Evolutionary conservation across 495 filamentous ascomycete species (phyloP).

Genomic region (Podospora appendiculata): DNA sequence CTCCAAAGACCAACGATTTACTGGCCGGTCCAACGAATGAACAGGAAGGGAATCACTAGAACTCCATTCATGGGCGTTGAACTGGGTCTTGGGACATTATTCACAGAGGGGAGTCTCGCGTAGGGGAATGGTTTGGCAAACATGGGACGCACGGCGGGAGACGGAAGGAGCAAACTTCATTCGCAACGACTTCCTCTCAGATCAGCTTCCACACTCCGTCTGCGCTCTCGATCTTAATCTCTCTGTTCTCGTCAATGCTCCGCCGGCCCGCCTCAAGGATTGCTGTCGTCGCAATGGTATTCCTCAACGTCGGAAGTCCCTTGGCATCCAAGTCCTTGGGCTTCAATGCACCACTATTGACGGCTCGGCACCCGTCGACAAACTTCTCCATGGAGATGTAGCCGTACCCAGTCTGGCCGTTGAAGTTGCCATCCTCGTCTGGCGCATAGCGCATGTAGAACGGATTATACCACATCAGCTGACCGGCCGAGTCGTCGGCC

Average conservation of each 20-base stretch:
- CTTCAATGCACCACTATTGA: slow-evolving; percentile 65
- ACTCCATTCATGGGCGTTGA: no score
- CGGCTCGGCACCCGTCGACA: slow-evolving; percentile 71
- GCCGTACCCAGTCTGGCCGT: slow-evolving; percentile 83
- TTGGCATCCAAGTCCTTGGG: slow-evolving; percentile 69
- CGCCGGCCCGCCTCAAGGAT: slow-evolving; percentile 81
- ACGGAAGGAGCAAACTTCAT: no score
- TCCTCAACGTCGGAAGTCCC: slow-evolving; percentile 75
- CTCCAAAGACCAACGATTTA: no score
- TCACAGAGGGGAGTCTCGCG: no score
- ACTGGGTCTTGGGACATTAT: no score
- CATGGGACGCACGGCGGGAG: no score
- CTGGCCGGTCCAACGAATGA: no score
- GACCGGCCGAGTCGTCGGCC: slow-evolving; percentile 63
- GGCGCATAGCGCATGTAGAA: slow-evolving; percentile 98
- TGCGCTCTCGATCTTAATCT: slow-evolving; percentile 60
- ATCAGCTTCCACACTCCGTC: slow-evolving; percentile 63
- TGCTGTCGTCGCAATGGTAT: slow-evolving; percentile 84
- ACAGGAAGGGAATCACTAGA: no score
- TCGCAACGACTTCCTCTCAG: no score
- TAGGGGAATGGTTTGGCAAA: no score
- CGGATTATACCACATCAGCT: slow-evolving; percentile 79
- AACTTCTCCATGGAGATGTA: slow-evolving; percentile 96
- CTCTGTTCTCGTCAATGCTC: slow-evolving; percentile 71
- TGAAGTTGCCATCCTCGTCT: slow-evolving; percentile 91